Percentiles rank a stretch among this genome's conserved stretches.
Conservation (phyloP, 1,284 basidiomycete species). For the Afroboletus lepidellus region DNA sequence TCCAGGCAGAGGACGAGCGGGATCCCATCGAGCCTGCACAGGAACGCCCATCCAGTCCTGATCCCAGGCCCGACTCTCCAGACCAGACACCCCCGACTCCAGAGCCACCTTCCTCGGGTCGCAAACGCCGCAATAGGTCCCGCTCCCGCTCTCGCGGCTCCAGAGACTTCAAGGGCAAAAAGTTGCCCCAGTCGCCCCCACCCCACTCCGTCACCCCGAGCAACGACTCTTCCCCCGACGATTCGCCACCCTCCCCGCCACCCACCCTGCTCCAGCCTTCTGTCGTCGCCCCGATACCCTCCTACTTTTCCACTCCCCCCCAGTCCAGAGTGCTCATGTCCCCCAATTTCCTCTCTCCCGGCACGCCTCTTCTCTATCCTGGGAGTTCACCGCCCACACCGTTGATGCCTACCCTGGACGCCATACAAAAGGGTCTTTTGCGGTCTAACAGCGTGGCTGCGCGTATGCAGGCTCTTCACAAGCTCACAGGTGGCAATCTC, state of each 20-base stretch:
- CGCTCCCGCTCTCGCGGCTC: constrained; percentile 73
- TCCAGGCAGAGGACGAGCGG: constrained; percentile 37
- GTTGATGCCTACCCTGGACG: constrained; percentile 66
- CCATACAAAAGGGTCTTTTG: constrained; percentile 65
- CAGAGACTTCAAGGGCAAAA: constrained; percentile 66
- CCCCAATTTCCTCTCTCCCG: constrained; percentile 49
- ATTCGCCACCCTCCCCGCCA: constrained; percentile 41
- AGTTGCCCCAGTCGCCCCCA: constrained; percentile 44
- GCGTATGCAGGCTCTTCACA: constrained; percentile 70
- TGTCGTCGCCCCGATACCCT: constrained; percentile 63
- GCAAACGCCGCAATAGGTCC: constrained; percentile 69
- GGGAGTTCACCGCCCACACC: constrained; percentile 66
- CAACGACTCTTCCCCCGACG: constrained; percentile 70
- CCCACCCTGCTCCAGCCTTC: constrained; percentile 43
- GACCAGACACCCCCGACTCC: constrained; percentile 33
- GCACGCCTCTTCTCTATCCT: constrained; percentile 55
- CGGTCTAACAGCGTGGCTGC: constrained; percentile 76
- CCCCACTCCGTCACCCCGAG: constrained; percentile 44
- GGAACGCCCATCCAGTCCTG: constrained; percentile 18
- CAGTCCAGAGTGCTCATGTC: constrained; percentile 53
- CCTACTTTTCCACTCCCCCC: constrained; percentile 52
- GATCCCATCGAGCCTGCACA: constrained; percentile 29
- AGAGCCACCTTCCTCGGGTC: constrained; percentile 39
- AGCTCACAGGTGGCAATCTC: constrained; percentile 63
- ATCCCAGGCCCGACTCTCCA: constrained; percentile 17